Percentiles rank a stretch among this genome's conserved stretches.
phyloP scores from a whole-genome alignment of 78 protist genomes.

The Guillardia theta region DNA sequence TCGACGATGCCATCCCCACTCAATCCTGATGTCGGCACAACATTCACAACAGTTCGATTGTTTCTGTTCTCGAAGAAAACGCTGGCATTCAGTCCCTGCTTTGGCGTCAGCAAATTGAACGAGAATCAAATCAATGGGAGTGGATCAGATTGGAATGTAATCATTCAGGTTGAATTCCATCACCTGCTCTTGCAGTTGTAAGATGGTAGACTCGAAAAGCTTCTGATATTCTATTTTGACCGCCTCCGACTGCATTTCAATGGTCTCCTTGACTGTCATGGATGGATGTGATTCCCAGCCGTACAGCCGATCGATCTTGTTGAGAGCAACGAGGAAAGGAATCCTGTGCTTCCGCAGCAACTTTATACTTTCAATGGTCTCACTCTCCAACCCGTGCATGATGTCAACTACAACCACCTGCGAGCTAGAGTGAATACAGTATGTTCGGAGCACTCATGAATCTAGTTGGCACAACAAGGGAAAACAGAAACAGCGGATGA shows the following conservation, averaged over 20 bases:
- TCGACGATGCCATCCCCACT: slow-evolving; percentile 97
- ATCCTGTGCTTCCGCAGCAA: slow-evolving; percentile 84
- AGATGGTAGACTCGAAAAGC: slow-evolving; percentile 57
- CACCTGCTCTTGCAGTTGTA: slow-evolving; percentile 37
- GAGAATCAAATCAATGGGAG: too few species aligned
- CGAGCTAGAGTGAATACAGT: too few species aligned
- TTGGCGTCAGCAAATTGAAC: too few species aligned
- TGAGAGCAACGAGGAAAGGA: slow-evolving; percentile 99
- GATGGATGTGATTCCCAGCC: slow-evolving; percentile 79
- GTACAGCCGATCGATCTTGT: slow-evolving; percentile 83
- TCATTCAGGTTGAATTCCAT: too few species aligned
- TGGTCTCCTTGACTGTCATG: not conserved
- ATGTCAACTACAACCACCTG: slow-evolving; percentile 97
- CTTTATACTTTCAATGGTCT: slow-evolving; percentile 92
- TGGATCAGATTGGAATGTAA: too few species aligned
- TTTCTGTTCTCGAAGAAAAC: slow-evolving; percentile 78
- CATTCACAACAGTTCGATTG: slow-evolving; percentile 55
- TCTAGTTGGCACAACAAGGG: too few species aligned
- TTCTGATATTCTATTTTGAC: slow-evolving; percentile 41
- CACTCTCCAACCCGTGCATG: slow-evolving; percentile 87
- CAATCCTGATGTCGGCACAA: slow-evolving; percentile 97
- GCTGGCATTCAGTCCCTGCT: slow-evolving; percentile 85
- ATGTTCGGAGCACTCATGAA: too few species aligned
- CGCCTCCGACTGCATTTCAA: not conserved
- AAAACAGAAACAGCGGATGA: too few species aligned